These are phyloP conservation scores for Sonneratia caseolaris DNA, from an alignment of 345 rosid genomes.

Conservation along the genomic window DNA sequence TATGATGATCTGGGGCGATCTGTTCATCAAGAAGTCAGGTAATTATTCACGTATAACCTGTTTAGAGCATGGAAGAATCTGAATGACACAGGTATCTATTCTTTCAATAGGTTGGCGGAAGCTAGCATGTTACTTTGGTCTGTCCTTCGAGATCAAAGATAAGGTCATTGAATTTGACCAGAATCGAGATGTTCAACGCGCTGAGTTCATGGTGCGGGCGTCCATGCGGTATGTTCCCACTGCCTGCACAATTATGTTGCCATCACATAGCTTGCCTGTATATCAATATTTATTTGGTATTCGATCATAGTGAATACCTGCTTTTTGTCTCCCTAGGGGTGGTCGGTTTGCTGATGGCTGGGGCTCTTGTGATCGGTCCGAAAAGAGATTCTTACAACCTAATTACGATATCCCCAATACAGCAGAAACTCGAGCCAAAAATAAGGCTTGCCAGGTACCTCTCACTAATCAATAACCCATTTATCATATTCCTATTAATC, in stretches of 20 bases:
- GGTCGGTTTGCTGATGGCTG: too few relatives aligned
- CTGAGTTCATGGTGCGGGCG: conserved; percentile 81
- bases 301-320: not conserved
- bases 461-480: not conserved
- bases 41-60: conserved; percentile 6
- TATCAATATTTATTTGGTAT: too few relatives aligned
- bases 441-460: conserved; percentile 81
- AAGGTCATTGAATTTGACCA: conserved; percentile 85
- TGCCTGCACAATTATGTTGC: not conserved
- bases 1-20: conserved; percentile 74
- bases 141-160: conserved; percentile 80
- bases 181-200: conserved; percentile 78
- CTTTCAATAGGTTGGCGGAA: conserved; percentile 83
- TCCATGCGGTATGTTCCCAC: conserved; percentile 64
- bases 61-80: conserved; percentile 5
- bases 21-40: conserved; percentile 91
- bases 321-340: not conserved
- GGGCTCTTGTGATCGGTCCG: conserved; percentile 21
- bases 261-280: not conserved
- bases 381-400: conserved; percentile 74
- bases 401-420: conserved; percentile 88
- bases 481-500: too few relatives aligned
- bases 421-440: conserved; percentile 92
- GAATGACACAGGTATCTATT: conserved; percentile 5
- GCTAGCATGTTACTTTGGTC: conserved; percentile 80